Conservation (phyloP, 139 green algal species). For the Picochlorum sp. region DNA sequence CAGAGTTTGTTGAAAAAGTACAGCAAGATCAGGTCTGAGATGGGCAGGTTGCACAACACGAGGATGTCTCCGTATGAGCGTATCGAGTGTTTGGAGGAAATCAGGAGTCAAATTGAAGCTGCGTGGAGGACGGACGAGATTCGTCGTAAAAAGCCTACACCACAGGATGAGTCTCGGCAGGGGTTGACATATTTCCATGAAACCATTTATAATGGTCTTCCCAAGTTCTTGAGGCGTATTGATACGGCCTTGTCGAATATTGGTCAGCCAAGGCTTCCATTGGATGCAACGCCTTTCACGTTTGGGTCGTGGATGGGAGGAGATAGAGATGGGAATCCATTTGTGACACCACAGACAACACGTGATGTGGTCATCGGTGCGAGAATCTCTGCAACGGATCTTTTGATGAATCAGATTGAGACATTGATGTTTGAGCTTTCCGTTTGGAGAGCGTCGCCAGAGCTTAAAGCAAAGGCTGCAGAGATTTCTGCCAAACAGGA, state of each 20-base stretch:
- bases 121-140: slow-evolving; percentile 97
- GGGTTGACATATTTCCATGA: slow-evolving; percentile 88
- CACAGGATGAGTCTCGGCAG: slow-evolving; percentile 89
- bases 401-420: slow-evolving; percentile 54
- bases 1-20: slow-evolving; percentile 81
- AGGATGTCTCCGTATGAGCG: slow-evolving; percentile 72
- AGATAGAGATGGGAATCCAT: slow-evolving; percentile 93
- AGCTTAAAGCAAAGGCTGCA: slow-evolving; percentile 30
- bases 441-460: slow-evolving; percentile 76
- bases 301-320: slow-evolving; percentile 93
- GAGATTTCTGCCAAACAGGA: slow-evolving; percentile 34
- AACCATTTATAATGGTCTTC: slow-evolving; percentile 78
- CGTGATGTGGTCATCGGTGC: slow-evolving; percentile 81
- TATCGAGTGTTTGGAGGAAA: slow-evolving; percentile 63
- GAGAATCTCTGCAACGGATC: slow-evolving; percentile 55
- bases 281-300: slow-evolving; percentile 52
- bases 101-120: slow-evolving; percentile 60
- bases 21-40: slow-evolving; percentile 43
- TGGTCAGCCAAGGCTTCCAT: slow-evolving; percentile 71
- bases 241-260: slow-evolving; percentile 83
- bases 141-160: slow-evolving; percentile 74
- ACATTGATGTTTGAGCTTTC: slow-evolving; percentile 87
- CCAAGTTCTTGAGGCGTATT: slow-evolving; percentile 60
- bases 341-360: slow-evolving; percentile 78
- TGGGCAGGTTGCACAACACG: slow-evolving; percentile 75